Conservation (phyloP, 1,284 basidiomycete species). For the Mixia osmundae region DNA sequence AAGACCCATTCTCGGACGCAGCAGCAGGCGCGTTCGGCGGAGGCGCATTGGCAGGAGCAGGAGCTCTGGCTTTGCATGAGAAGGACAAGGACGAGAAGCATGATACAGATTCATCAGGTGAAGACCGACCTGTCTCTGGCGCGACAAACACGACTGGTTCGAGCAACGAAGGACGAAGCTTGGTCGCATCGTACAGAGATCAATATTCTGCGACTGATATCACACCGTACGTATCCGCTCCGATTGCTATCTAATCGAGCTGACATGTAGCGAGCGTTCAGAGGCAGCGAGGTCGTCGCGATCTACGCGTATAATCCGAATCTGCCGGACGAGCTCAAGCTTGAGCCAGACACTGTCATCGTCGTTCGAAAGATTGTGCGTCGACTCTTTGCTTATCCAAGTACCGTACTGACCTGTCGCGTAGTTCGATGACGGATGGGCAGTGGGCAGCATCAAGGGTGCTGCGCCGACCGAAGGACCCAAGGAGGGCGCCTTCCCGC, state of each 20-base stretch:
- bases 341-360: neutral
- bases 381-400: neutral
- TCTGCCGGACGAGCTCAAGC: conserved; percentile 1
- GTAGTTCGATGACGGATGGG: conserved; percentile 3
- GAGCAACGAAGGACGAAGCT: neutral
- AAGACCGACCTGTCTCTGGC: neutral
- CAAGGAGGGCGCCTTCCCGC: neutral
- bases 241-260: neutral
- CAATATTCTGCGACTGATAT: neutral
- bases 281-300: neutral
- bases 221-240: neutral
- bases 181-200: neutral
- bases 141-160: neutral
- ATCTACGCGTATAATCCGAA: neutral
- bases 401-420: neutral
- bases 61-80: too few species aligned
- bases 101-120: neutral
- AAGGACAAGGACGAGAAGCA: too few species aligned
- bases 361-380: neutral
- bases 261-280: neutral
- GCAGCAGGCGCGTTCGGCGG: too few species aligned
- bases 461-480: neutral
- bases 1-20: too few species aligned
- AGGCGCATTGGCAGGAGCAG: too few species aligned
- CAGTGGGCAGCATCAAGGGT: neutral